A percentile compares a stretch with the other conserved stretches of the same genome.
phyloP scores from a whole-genome alignment of 441 rosid genomes.

The Lepidium campestre region DNA sequence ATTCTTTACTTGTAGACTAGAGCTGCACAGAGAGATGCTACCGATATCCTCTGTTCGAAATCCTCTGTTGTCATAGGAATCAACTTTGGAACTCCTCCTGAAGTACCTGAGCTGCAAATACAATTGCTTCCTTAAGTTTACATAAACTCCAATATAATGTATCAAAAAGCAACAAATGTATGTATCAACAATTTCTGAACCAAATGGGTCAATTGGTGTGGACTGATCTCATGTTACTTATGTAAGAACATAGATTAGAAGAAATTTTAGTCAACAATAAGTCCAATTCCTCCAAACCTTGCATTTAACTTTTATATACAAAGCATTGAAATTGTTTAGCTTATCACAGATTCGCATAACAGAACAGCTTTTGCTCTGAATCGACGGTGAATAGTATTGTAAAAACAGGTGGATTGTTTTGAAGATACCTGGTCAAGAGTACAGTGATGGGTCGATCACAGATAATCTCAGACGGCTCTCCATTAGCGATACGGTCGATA shows the following conservation, averaged over 20 bases:
- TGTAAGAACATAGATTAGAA: not conserved
- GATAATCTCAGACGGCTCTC: slow-evolving; percentile 45
- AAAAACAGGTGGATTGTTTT: not conserved
- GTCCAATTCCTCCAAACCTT: not conserved
- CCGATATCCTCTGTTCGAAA: slow-evolving; percentile 38
- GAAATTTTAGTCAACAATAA: not conserved
- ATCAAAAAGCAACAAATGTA: not conserved
- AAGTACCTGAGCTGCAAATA: slow-evolving; percentile 65
- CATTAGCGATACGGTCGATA: slow-evolving; percentile 59
- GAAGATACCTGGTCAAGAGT: slow-evolving; percentile 19
- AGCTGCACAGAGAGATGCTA: slow-evolving; percentile 44
- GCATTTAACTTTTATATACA: not conserved
- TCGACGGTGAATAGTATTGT: not conserved
- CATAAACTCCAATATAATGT: not conserved
- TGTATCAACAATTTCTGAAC: not conserved
- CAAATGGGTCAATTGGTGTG: not conserved
- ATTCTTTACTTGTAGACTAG: slow-evolving; percentile 46
- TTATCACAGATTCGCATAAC: not conserved
- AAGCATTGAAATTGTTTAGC: not conserved
- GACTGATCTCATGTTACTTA: not conserved
- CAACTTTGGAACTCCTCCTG: slow-evolving; percentile 71
- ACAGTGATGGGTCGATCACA: slow-evolving; percentile 42
- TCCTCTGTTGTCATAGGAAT: slow-evolving; percentile 66
- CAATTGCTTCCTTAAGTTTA: not conserved
- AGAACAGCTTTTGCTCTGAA: not conserved